Evolutionary conservation across 2,329 filamentous ascomycete genomes (phyloP), one percentile per base, ranked within the genome.

Genomic region (Aphanoascus verrucosus): DNA sequence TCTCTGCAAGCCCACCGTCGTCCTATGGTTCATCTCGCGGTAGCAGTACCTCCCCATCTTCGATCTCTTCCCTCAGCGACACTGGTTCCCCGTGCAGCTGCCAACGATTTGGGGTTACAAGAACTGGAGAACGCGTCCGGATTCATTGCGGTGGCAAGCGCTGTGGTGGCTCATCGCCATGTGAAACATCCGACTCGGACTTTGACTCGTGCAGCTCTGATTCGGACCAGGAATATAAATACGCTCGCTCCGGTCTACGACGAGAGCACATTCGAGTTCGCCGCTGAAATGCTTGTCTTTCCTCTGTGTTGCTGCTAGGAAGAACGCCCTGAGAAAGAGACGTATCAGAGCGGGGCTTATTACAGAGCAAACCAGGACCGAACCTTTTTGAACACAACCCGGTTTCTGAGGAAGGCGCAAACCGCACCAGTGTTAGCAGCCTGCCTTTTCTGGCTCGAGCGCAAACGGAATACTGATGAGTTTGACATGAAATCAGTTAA

Each of bases 91-190:
- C 79, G 69, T 97, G 93, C 82, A 89, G 85, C 60, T 97, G 91
- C 75, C 88, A 96, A 72, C 87, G 90, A 74, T 96, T 93, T 76
- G 91, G 90, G 63, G 94, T 97, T 77, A 96, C 90, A 60, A 86
- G 89, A 74, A 84, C 85, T 70, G 89, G 90, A 67, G 86, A 94
- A 71, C 84, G 90, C 65, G 86, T 97, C 79, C 93, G 91, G 80
- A 83, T 96, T 70, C 90, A 96, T 80, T 97, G 91, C 67, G 89
- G 89, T 63, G 91, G 91, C 62, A 77, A 83, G 57, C 84, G 88
- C 68, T 96, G 91, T 73, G 87, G 88, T 65, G 93, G 86, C 74
- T 80, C 79, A 59, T 84, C 49, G 3, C 38, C 42, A 2, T 19
- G 20, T 12, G 34, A 34, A 14, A 50, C 53, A 34, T 55, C 87